A percentile compares a stretch with the other conserved stretches of the same genome.
Evolutionary conservation across 1,284 basidiomycete species (phyloP).

Genomic region (Fomitopsis schrenkii): DNA sequence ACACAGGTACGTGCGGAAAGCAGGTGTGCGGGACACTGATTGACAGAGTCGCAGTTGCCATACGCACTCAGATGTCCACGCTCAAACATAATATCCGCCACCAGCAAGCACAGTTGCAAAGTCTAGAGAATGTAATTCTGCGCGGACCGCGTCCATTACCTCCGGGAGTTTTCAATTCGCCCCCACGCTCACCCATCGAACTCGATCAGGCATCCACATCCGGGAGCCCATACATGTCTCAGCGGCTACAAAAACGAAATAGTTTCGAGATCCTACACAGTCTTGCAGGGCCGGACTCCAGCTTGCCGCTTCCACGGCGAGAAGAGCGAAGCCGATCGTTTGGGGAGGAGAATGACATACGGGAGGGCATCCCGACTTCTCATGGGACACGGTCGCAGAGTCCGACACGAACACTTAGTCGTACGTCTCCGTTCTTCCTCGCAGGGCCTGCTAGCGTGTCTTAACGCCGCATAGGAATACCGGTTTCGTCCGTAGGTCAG

Average conservation of each 20-base stretch:
- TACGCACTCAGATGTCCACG: conserved; percentile 70
- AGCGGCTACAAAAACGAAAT: conserved; percentile 52
- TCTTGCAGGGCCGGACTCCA: conserved; percentile 71
- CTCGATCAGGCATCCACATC: conserved; percentile 23
- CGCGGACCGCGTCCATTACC: conserved; percentile 57
- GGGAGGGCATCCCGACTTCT: conserved; percentile 63
- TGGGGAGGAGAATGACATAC: conserved; percentile 50
- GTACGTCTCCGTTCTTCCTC: conserved; percentile 42
- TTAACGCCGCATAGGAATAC: conserved; percentile 54
- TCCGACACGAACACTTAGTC: conserved; percentile 73
- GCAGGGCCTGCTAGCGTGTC: conserved; percentile 9
- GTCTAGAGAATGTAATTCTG: conserved; percentile 59
- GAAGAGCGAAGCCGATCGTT: conserved; percentile 30
- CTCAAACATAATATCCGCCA: conserved; percentile 75
- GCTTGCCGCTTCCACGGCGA: conserved; percentile 59
- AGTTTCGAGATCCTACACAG: conserved; percentile 69
- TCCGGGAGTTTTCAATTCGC: conserved; percentile 38
- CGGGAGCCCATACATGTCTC: conserved; percentile 25
- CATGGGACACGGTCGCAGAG: conserved; percentile 56
- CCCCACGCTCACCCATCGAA: conserved; percentile 31
- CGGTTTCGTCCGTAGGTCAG: conserved; percentile 73
- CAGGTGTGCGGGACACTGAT: not conserved
- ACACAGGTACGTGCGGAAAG: conserved; percentile 44
- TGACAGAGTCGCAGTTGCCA: conserved; percentile 42
- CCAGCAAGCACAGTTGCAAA: conserved; percentile 68